These are phyloP conservation scores for Chlamydomonas sp. DNA, from an alignment of 139 green algal genomes.

Conservation along the genomic window DNA sequence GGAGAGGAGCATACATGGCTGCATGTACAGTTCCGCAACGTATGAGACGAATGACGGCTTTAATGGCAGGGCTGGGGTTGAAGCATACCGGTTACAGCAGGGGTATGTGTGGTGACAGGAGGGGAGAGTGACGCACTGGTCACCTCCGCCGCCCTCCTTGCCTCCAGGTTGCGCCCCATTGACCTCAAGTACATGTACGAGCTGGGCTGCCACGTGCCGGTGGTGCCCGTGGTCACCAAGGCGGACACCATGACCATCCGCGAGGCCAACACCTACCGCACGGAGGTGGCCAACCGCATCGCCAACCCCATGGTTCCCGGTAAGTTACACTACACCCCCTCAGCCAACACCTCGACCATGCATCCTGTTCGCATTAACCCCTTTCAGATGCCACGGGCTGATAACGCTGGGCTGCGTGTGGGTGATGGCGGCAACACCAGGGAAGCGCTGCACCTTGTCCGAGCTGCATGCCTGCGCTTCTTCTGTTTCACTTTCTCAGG, in stretches of 20 bases:
- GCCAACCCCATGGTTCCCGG: conserved; percentile 64
- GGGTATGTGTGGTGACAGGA: not conserved
- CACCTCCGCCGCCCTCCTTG: not conserved
- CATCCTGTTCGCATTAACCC: not conserved
- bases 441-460: no score
- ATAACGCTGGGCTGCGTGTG: not conserved
- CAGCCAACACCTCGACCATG: not conserved
- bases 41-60: no score
- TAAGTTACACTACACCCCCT: not conserved
- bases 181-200: conserved; percentile 79
- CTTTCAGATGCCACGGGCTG: not conserved
- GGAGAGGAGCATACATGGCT: no score
- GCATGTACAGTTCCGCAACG: no score
- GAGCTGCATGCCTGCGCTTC: not conserved
- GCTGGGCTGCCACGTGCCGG: conserved; percentile 67
- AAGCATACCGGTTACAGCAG: not conserved
- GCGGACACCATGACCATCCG: conserved; percentile 83
- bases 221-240: conserved; percentile 82
- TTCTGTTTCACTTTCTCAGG: conserved; percentile 8
- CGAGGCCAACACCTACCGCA: conserved; percentile 68
- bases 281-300: conserved; percentile 72
- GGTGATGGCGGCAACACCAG: not conserved
- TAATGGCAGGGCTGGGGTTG: no score
- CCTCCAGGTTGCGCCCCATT: conserved; percentile 62
- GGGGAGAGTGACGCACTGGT: no score